These are phyloP conservation scores for Starmera amethionina DNA, from an alignment of 805 yeast species.

Conservation along the genomic window DNA sequence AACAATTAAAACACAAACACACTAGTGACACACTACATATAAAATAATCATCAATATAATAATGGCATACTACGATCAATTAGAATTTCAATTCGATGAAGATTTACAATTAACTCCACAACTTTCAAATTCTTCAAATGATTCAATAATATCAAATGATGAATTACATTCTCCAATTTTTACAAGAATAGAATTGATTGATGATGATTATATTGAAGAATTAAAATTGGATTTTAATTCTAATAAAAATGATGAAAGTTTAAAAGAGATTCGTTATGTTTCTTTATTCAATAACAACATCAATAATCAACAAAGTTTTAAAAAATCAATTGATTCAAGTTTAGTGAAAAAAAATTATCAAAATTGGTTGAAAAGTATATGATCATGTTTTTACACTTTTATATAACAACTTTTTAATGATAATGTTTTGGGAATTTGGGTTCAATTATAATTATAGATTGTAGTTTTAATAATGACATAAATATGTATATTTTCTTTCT, in stretches of 20 bases:
- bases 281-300: slow-evolving; percentile 1
- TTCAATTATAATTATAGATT: too few species aligned
- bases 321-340: slow-evolving; percentile 1
- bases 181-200: neutral
- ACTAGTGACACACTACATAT: neutral
- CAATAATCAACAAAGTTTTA: slow-evolving; percentile 13
- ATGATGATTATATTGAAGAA: neutral
- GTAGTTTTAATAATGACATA: neutral
- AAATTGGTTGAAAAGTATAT: slow-evolving; percentile 11
- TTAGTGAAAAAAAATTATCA: slow-evolving; percentile 17
- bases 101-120: neutral
- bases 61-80: neutral
- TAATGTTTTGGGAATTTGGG: neutral
- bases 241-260: too few species aligned
- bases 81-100: slow-evolving; percentile 1
- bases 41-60: neutral
- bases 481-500: neutral
- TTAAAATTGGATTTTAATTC: neutral
- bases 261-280: neutral
- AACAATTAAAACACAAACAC: neutral
- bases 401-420: neutral
- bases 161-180: neutral
- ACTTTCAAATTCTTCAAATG: neutral
- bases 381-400: neutral
- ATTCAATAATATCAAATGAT: neutral